Conservation (phyloP, 495 filamentous ascomycete genomes). For the Aspergillus biplanus region DNA sequence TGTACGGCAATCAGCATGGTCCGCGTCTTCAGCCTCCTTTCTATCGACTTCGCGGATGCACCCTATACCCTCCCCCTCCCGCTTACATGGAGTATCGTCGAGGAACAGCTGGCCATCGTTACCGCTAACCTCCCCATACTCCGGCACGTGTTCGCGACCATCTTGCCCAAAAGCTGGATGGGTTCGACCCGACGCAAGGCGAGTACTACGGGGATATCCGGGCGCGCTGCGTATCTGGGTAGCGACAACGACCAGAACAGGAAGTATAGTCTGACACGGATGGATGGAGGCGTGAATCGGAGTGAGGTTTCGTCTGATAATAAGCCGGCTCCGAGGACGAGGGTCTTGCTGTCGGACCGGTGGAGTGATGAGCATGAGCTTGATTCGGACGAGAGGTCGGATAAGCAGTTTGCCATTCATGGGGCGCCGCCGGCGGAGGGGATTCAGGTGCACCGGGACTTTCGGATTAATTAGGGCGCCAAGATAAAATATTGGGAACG, state of each 20-base stretch:
- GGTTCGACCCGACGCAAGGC: slow-evolving; percentile 6
- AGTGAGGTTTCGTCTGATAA: not conserved
- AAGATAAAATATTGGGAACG: no score
- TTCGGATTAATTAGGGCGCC: no score
- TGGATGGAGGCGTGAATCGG: not conserved
- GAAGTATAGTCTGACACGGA: not conserved
- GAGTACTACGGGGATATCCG: not conserved
- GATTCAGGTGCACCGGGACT: no score
- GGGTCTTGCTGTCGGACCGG: no score
- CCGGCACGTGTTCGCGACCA: slow-evolving; percentile 10
- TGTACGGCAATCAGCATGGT: slow-evolving; percentile 25
- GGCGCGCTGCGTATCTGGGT: not conserved
- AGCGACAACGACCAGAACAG: not conserved
- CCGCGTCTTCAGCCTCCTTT: slow-evolving; percentile 20
- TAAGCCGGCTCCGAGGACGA: no score
- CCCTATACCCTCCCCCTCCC: slow-evolving; percentile 24
- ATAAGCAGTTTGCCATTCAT: no score
- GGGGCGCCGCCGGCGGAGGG: no score
- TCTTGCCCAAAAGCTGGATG: slow-evolving; percentile 12
- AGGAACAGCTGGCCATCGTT: slow-evolving; percentile 25
- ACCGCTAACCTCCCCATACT: slow-evolving; percentile 22
- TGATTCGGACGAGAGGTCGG: no score
- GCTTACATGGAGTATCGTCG: slow-evolving; percentile 24
- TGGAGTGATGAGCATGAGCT: no score
- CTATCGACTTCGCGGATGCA: slow-evolving; percentile 23